Evolutionary conservation across 208 protist genomes (phyloP).

Genomic region (Borovskyia barvae): DNA sequence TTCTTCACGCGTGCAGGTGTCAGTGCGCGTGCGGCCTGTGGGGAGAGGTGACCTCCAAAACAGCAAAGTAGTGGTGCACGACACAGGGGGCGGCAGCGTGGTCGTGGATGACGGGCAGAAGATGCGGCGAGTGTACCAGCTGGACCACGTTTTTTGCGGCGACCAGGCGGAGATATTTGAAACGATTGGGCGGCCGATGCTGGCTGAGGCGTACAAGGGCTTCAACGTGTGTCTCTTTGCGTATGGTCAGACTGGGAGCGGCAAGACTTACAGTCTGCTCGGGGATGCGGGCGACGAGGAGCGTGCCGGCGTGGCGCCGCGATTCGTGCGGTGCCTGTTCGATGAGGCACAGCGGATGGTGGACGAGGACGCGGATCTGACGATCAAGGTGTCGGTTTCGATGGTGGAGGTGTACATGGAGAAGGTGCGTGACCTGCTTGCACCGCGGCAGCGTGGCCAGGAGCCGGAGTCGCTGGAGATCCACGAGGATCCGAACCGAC

Average conservation of each 20-base stretch:
- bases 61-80: constrained; percentile 5
- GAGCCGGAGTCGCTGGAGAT: constrained; percentile 79
- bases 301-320: constrained; percentile 30
- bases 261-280: constrained; percentile 78
- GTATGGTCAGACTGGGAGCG: constrained; percentile 78
- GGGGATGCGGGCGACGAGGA: constrained; percentile 45
- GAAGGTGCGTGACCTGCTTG: constrained; percentile 72
- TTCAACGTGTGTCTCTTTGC: constrained; percentile 86
- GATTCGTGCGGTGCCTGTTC: constrained; percentile 40
- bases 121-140: constrained; percentile 24
- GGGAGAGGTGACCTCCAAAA: constrained; percentile 17
- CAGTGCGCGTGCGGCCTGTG: constrained; percentile 21
- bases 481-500: constrained; percentile 47
- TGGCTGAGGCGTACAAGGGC: constrained; percentile 77
- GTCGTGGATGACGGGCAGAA: constrained; percentile 25
- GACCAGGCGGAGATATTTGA: constrained; percentile 70
- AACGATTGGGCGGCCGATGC: constrained; percentile 70
- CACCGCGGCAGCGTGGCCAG: constrained; percentile 54
- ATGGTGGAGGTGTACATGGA: constrained; percentile 88
- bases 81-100: constrained; percentile 3
- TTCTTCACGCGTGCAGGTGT: constrained; percentile 29
- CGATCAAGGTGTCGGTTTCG: constrained; percentile 63
- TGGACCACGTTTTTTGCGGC: constrained; percentile 45
- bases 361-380: constrained; percentile 46
- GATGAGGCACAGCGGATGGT: constrained; percentile 42